These are phyloP conservation scores for Xylona heveae DNA, from an alignment of 495 filamentous ascomycete species.

Conservation along the genomic window DNA sequence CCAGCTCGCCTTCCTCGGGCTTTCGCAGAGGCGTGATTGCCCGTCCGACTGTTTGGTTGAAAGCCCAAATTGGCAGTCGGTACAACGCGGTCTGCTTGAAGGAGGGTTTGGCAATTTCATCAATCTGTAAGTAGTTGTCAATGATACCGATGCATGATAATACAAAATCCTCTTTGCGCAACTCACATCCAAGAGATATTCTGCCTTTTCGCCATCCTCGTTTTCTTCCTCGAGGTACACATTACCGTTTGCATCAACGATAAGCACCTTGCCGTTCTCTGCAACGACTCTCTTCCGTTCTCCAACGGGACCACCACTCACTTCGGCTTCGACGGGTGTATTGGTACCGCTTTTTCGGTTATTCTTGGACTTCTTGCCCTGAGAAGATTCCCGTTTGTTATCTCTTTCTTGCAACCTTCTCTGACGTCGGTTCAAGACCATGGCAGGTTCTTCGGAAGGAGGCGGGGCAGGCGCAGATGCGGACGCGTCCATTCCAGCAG, in stretches of 20 bases:
- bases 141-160: too few relatives aligned
- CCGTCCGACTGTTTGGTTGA: slow-evolving; percentile 13
- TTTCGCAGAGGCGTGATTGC: neutral
- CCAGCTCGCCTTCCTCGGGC: neutral
- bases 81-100: slow-evolving; percentile 19
- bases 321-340: slow-evolving; percentile 25
- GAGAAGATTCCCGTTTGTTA: slow-evolving; percentile 47
- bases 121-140: slow-evolving; percentile 14
- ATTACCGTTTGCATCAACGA: slow-evolving; percentile 79
- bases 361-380: slow-evolving; percentile 22
- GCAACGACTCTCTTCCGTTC: slow-evolving; percentile 67
- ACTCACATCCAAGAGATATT: slow-evolving; percentile 67
- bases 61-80: slow-evolving; percentile 17
- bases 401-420: slow-evolving; percentile 73
- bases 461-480: slow-evolving; percentile 18
- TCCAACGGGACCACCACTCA: slow-evolving; percentile 28
- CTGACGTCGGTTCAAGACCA: slow-evolving; percentile 65
- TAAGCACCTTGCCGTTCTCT: slow-evolving; percentile 83
- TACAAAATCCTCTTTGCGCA: too few relatives aligned
- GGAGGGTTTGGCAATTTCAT: slow-evolving; percentile 18
- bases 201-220: slow-evolving; percentile 61
- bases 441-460: slow-evolving; percentile 18
- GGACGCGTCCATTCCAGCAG: slow-evolving; percentile 39
- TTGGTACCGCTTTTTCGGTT: slow-evolving; percentile 16
- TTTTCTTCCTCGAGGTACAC: slow-evolving; percentile 82